phyloP scores from a whole-genome alignment of 257 asterid species.

The Marsdenia floribunda region DNA sequence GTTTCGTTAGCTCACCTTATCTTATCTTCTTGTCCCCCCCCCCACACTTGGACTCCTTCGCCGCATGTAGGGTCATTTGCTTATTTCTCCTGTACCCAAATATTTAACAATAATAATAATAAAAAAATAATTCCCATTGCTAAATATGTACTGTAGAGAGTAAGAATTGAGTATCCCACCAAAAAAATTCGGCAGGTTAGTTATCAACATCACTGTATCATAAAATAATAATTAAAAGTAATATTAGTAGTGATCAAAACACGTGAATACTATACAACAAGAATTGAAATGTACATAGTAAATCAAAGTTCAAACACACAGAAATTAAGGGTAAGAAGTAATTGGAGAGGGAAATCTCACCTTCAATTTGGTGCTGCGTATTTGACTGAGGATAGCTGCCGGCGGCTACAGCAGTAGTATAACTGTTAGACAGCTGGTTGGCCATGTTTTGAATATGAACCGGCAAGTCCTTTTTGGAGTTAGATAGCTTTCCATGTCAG shows the following conservation, averaged over 20 bases:
- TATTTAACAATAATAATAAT: too few relatives aligned
- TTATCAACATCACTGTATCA: not conserved
- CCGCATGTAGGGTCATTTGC: constrained; percentile 1
- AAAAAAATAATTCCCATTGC: too few relatives aligned
- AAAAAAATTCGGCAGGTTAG: not conserved
- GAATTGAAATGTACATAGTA: too few relatives aligned
- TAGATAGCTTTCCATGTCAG: not conserved
- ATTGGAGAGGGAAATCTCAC: not conserved
- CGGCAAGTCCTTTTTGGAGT: not conserved
- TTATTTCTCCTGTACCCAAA: too few relatives aligned
- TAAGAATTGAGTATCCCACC: not conserved
- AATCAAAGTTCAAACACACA: too few relatives aligned
- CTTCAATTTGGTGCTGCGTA: not conserved
- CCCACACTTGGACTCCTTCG: not conserved
- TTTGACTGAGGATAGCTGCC: constrained; percentile 1
- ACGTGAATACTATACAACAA: too few relatives aligned
- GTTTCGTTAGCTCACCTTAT: not conserved
- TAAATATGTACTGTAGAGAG: not conserved
- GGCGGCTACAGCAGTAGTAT: not conserved
- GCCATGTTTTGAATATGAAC: not conserved
- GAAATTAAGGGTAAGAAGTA: not conserved
- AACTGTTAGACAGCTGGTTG: not conserved
- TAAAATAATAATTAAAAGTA: not conserved
- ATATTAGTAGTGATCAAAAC: too few relatives aligned
- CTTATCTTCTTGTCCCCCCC: constrained; percentile 15